Conservation (phyloP, 2,329 filamentous ascomycete species). For the Diaporthe velutina region DNA sequence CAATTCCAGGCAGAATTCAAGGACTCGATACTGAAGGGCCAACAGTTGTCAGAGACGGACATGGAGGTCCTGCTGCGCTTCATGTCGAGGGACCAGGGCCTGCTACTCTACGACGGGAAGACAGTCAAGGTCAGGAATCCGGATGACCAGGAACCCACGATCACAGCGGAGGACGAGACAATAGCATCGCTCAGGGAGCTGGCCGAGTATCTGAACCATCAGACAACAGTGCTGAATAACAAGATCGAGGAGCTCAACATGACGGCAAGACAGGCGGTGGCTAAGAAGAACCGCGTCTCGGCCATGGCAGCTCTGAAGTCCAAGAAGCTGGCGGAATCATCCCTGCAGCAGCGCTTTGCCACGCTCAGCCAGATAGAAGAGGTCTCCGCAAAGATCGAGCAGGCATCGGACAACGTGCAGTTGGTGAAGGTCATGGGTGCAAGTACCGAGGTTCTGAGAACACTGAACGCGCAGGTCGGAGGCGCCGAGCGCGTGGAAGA, state of each 20-base stretch:
- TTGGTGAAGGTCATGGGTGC: constrained; percentile 86
- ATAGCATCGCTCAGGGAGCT: constrained; percentile 88
- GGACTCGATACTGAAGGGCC: constrained; percentile 61
- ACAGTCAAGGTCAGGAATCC: constrained; percentile 80
- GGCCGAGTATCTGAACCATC: constrained; percentile 78
- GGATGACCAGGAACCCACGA: constrained; percentile 58
- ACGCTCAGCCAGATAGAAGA: constrained; percentile 86
- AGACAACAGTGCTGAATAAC: constrained; percentile 75
- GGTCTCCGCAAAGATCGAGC: constrained; percentile 84
- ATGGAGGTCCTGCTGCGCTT: constrained; percentile 78
- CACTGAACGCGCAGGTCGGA: constrained; percentile 82
- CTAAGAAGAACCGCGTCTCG: constrained; percentile 77
- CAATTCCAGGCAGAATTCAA: constrained; percentile 74
- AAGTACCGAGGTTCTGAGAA: constrained; percentile 78
- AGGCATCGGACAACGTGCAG: constrained; percentile 86
- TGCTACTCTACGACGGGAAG: constrained; percentile 71
- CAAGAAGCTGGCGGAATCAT: constrained; percentile 84
- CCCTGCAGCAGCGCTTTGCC: constrained; percentile 77
- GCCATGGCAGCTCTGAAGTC: constrained; percentile 84
- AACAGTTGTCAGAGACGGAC: constrained; percentile 71
- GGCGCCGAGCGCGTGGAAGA: constrained; percentile 81
- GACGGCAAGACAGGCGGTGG: constrained; percentile 78
- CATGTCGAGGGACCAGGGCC: constrained; percentile 74
- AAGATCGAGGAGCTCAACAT: constrained; percentile 75
- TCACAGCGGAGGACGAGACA: constrained; percentile 83